Evolutionary conservation across 768 basidiomycete genomes (phyloP).

Genomic region (Lactarius deliciosus): DNA sequence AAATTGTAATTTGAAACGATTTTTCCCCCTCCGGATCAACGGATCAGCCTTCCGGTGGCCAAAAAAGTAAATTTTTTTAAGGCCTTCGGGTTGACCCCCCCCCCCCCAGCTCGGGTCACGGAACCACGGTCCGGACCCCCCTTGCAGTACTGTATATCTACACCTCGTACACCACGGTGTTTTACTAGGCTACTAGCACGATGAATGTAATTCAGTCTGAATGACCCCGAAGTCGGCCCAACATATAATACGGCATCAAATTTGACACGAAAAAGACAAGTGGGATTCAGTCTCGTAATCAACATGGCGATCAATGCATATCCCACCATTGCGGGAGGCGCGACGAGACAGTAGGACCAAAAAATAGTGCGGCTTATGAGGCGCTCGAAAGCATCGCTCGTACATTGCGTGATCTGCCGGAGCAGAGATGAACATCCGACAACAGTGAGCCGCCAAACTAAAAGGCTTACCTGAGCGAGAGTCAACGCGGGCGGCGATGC

Average conservation of each 20-base stretch:
- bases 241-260: neutral
- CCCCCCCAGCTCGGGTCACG: no score
- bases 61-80: no score
- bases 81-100: no score
- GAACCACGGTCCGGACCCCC: no score
- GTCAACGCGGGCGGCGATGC: constrained; percentile 79
- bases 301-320: constrained; percentile 75
- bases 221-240: neutral
- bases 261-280: neutral
- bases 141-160: no score
- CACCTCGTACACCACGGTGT: no score
- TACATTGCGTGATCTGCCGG: constrained; percentile 74
- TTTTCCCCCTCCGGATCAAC: no score
- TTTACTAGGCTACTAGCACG: no score
- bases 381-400: constrained; percentile 85
- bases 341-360: constrained; percentile 87
- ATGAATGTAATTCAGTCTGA: no score
- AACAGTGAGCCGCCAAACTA: constrained; percentile 30
- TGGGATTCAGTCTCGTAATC: constrained; percentile 45
- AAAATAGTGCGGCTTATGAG: constrained; percentile 89
- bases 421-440: constrained; percentile 2
- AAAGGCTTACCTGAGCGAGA: constrained; percentile 49
- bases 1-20: no score
- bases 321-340: constrained; percentile 76
- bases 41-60: no score